Conservation (phyloP, 495 filamentous ascomycete species). For the Penicillium paxilli region DNA sequence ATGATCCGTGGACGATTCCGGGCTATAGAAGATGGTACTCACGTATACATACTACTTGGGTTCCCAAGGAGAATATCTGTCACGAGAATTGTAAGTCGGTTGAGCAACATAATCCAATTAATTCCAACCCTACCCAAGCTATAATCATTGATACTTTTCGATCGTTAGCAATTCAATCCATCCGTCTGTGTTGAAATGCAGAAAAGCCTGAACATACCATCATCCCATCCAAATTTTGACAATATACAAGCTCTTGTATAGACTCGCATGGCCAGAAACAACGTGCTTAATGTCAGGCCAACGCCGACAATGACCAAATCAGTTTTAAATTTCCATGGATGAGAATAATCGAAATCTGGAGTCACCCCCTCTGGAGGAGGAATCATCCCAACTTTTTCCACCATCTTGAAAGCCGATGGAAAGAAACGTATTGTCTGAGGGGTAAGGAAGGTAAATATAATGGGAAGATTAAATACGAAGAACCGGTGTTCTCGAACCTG, state of each 20-base stretch:
- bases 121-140: constrained; percentile 23
- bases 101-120: background rate
- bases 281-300: constrained; percentile 13
- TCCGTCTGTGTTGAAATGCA: background rate
- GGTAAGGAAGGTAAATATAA: no score
- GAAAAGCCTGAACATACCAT: constrained; percentile 13
- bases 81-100: background rate
- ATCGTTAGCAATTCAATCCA: constrained; percentile 2
- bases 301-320: constrained; percentile 12
- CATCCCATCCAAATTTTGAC: constrained; percentile 28
- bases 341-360: constrained; percentile 17
- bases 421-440: background rate
- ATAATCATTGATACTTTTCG: constrained; percentile 22
- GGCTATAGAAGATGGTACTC: background rate
- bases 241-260: constrained; percentile 23
- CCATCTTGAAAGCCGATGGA: background rate
- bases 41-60: constrained; percentile 24
- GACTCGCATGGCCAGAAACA: constrained; percentile 15
- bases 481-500: no score
- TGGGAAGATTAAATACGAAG: no score
- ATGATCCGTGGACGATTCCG: background rate
- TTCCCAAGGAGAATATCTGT: constrained; percentile 23
- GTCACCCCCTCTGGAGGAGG: constrained; percentile 14
- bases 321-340: constrained; percentile 15
- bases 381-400: constrained; percentile 1